Percentiles rank a stretch among this genome's conserved stretches.
These are phyloP conservation scores for Daphne laureola DNA, from an alignment of 441 rosid genomes.

Conservation along the genomic window DNA sequence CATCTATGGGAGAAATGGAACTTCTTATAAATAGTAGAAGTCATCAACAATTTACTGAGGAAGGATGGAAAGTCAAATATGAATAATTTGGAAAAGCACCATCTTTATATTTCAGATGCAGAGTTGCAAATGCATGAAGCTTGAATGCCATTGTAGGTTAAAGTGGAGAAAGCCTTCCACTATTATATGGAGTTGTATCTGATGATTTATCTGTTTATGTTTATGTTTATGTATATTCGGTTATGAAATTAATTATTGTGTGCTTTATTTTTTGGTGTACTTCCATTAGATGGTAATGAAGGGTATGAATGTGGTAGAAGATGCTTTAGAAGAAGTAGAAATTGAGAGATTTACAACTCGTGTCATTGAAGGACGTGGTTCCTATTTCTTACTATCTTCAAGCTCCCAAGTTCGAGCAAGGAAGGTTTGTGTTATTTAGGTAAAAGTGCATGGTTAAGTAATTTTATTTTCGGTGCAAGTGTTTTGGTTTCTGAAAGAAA, in stretches of 20 bases:
- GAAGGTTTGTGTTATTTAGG: constrained; percentile 31
- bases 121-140: constrained; percentile 59
- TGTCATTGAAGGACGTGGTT: constrained; percentile 54
- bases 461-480: not conserved
- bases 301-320: constrained; percentile 24
- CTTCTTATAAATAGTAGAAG: constrained; percentile 38
- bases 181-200: constrained; percentile 1
- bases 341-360: constrained; percentile 52
- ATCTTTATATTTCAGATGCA: constrained; percentile 71
- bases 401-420: constrained; percentile 32
- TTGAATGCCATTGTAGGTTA: constrained; percentile 48
- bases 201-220: constrained; percentile 8
- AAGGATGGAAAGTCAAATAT: constrained; percentile 22
- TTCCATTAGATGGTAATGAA: constrained; percentile 45
- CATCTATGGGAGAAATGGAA: constrained; percentile 75
- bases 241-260: constrained; percentile 7
- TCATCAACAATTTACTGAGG: constrained; percentile 30
- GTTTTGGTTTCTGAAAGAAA: too few species aligned
- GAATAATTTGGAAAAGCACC: constrained; percentile 44
- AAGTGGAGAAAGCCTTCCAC: constrained; percentile 39
- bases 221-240: not conserved
- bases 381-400: constrained; percentile 55
- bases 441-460: not conserved
- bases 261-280: constrained; percentile 30
- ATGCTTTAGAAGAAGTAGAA: constrained; percentile 46